Evolutionary conservation across 805 yeast species (phyloP).

Genomic region (Starmerella cellae): DNA sequence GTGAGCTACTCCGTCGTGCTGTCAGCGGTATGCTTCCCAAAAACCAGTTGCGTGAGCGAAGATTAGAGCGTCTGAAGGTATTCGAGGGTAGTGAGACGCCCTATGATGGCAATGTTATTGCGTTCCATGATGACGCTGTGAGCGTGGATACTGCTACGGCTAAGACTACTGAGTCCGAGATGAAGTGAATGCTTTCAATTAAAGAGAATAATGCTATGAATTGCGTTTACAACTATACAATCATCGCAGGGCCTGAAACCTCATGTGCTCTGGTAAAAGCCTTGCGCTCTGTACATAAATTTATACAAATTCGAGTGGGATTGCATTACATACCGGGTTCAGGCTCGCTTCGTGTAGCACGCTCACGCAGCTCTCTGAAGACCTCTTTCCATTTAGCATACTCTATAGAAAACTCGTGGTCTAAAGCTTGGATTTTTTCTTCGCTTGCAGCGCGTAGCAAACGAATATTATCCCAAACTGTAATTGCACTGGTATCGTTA

Average conservation of each 20-base stretch:
- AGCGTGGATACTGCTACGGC: not conserved
- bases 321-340: no score
- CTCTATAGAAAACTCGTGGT: not conserved
- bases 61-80: conserved; percentile 73
- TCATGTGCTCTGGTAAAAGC: no score
- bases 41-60: conserved; percentile 61
- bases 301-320: no score
- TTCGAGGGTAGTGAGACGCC: conserved; percentile 85
- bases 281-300: no score
- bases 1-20: conserved; percentile 75
- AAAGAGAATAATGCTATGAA: not conserved
- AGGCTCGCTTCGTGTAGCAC: no score
- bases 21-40: conserved; percentile 95
- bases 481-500: not conserved
- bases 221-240: not conserved
- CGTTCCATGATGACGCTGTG: conserved; percentile 59
- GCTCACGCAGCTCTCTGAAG: not conserved
- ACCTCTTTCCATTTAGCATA: not conserved
- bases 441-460: not conserved
- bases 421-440: not conserved
- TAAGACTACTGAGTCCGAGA: not conserved
- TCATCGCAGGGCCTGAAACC: no score
- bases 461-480: conserved; percentile 3
- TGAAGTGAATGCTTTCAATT: not conserved
- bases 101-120: conserved; percentile 66